A percentile compares a stretch with the other conserved stretches of the same genome.
Conservation (phyloP, 805 yeast species). For the Lipomyces anomalus region DNA sequence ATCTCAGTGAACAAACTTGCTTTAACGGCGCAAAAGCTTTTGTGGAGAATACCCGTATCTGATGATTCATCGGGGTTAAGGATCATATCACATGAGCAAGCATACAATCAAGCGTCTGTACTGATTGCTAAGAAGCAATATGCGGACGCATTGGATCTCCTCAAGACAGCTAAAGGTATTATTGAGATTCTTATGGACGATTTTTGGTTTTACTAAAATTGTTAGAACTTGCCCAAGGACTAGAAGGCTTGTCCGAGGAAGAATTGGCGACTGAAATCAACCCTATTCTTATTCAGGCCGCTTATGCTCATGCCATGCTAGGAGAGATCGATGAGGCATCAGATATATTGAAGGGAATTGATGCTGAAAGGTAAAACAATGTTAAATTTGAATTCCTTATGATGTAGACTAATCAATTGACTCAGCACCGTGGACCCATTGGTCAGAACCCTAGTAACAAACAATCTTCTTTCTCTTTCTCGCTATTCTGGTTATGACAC, state of each 20-base stretch:
- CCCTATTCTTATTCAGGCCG: slow-evolving; percentile 56
- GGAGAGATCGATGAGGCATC: slow-evolving; percentile 38
- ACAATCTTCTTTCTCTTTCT: slow-evolving; percentile 11
- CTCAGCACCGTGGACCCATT: slow-evolving; percentile 7
- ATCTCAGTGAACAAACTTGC: slow-evolving; percentile 57
- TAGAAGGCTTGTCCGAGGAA: slow-evolving; percentile 37
- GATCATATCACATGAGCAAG: slow-evolving; percentile 47
- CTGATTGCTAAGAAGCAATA: slow-evolving; percentile 41
- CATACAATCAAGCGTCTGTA: slow-evolving; percentile 55
- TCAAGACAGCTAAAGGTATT: slow-evolving; percentile 43
- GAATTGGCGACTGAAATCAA: slow-evolving; percentile 48
- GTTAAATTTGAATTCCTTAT: neutral
- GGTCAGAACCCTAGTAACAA: slow-evolving; percentile 35
- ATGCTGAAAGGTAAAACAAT: slow-evolving; percentile 11
- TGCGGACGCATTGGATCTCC: slow-evolving; percentile 38
- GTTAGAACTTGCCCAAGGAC: slow-evolving; percentile 11
- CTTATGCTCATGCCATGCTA: slow-evolving; percentile 44
- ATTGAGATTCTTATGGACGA: slow-evolving; percentile 39
- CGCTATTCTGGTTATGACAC: slow-evolving; percentile 2
- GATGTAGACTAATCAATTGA: neutral
- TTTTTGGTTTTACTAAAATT: too few relatives aligned
- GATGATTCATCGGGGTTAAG: slow-evolving; percentile 1
- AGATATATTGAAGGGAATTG: slow-evolving; percentile 36
- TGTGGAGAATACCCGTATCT: too few relatives aligned
- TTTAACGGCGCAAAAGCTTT: slow-evolving; percentile 46